phyloP scores from a whole-genome alignment of 352 stramenopile genomes.

The Phytopythium kandeliae region DNA sequence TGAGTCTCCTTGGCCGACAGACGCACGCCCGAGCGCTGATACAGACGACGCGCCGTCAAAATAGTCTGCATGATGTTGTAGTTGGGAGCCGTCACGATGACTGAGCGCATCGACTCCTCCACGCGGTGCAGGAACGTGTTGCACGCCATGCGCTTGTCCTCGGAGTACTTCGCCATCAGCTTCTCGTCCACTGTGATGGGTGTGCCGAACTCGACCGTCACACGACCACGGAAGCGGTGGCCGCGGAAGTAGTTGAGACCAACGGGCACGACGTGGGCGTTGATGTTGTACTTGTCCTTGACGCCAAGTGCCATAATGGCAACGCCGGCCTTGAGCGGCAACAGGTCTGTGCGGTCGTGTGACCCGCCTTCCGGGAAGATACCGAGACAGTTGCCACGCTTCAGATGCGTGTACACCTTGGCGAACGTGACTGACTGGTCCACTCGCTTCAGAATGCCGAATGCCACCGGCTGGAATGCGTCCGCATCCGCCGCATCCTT shows the following conservation, averaged over 20 bases:
- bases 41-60: slow-evolving; percentile 94
- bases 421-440: slow-evolving; percentile 91
- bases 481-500: slow-evolving; percentile 25
- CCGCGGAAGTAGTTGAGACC: slow-evolving; percentile 98
- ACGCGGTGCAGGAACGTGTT: slow-evolving; percentile 82
- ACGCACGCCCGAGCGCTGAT: slow-evolving; percentile 84
- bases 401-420: slow-evolving; percentile 89
- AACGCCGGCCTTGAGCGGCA: slow-evolving; percentile 97
- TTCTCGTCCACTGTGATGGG: slow-evolving; percentile 84
- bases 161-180: slow-evolving; percentile 86
- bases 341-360: slow-evolving; percentile 96
- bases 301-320: slow-evolving; percentile 97
- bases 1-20: slow-evolving; percentile 88
- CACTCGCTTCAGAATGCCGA: slow-evolving; percentile 90
- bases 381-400: slow-evolving; percentile 87
- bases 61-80: slow-evolving; percentile 96
- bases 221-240: slow-evolving; percentile 94
- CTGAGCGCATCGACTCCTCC: slow-evolving; percentile 82
- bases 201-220: slow-evolving; percentile 96
- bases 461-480: slow-evolving; percentile 40
- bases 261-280: slow-evolving; percentile 95
- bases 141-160: slow-evolving; percentile 77
- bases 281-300: slow-evolving; percentile 96
- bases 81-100: slow-evolving; percentile 97
- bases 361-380: slow-evolving; percentile 98